Evolutionary conservation across 805 yeast species (phyloP), one percentile per base, ranked within the genome.

Genomic region (Yarrowia yakushimensis): DNA sequence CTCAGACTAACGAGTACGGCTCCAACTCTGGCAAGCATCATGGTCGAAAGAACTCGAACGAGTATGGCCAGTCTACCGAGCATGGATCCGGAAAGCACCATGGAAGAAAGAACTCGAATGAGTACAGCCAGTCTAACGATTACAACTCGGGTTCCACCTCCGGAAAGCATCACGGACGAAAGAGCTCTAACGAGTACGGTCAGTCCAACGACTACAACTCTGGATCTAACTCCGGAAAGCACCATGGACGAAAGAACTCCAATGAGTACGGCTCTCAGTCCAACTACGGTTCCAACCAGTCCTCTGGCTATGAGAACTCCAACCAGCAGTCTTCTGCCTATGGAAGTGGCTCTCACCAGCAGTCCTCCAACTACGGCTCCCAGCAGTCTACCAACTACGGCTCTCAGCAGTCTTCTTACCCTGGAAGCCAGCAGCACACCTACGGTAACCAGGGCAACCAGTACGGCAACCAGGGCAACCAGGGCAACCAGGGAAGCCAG

Each of bases 51-150:
- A 41, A 41, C 45, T 22, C 39, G 11, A 48, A 33, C 30, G 41
- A 48, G 41, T 48, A 48, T n/a, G 52, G 25, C 22, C 22, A 42
- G 31, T 42, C 46, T 4, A 41, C 13, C 27, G 25, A 37, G 42
- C 17, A 37, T 9, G 42, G 42, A 11, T 22, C 42, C 12, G 48
- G 48, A 20, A 42, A 42, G 22, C 48, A 42, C 12, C 48, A 42
- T n/a, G 48, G 48, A n/a, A 12, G 48, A 42, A 42, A 42, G 33
- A 42, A 42, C 33, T 42, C 48, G 22, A 42, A 42, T 10, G 48
- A 42, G 48, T 43, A 43, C 23, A 34, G 50, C n/a, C 34, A 28
- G 33, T 43, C 50, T 20, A 41, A 39, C 17, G 18, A 45, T 25
- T 45, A 45, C 36, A 27, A 17, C 48, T 46, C 31, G 18, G 57